Evolutionary conservation across 352 stramenopile genomes (phyloP).

Genomic region (Globisporangium orthogonon): DNA sequence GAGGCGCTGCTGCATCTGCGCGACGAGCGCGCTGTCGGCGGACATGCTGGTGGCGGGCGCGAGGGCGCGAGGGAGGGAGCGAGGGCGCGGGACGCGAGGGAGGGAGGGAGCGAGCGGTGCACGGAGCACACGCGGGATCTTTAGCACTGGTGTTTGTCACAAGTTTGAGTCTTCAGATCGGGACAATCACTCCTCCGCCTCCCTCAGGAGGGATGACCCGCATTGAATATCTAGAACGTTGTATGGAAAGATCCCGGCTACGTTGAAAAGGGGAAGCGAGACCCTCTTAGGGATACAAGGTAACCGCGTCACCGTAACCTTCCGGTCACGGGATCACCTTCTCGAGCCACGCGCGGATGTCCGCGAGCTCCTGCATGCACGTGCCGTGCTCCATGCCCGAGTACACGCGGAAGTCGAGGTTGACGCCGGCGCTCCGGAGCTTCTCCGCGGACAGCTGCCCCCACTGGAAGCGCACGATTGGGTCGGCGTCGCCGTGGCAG

Average conservation of each 20-base stretch:
- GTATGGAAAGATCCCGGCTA: background rate
- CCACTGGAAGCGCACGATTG: conserved; percentile 58
- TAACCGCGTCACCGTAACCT: background rate
- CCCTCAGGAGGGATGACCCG: no score
- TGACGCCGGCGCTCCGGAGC: conserved; percentile 38
- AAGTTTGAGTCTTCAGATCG: no score
- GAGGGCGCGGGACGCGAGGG: background rate
- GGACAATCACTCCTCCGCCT: no score
- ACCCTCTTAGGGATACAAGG: no score
- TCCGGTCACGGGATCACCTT: conserved; percentile 16
- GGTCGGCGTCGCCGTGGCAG: conserved; percentile 69
- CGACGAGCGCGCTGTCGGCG: conserved; percentile 11
- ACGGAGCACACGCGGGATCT: background rate
- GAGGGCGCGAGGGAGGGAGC: background rate
- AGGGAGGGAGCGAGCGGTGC: conserved; percentile 26
- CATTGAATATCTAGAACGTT: background rate
- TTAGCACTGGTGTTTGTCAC: no score
- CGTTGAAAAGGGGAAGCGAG: no score
- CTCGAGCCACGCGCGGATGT: conserved; percentile 56
- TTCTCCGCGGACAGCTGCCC: conserved; percentile 51
- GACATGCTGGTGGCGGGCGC: background rate
- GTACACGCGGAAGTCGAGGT: conserved; percentile 65
- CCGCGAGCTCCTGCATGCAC: conserved; percentile 60
- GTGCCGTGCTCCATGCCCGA: conserved; percentile 55
- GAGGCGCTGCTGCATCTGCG: conserved; percentile 47